Evolutionary conservation across 108 stramenopile species (phyloP).

Genomic region (Cyclotella kingstonii): DNA sequence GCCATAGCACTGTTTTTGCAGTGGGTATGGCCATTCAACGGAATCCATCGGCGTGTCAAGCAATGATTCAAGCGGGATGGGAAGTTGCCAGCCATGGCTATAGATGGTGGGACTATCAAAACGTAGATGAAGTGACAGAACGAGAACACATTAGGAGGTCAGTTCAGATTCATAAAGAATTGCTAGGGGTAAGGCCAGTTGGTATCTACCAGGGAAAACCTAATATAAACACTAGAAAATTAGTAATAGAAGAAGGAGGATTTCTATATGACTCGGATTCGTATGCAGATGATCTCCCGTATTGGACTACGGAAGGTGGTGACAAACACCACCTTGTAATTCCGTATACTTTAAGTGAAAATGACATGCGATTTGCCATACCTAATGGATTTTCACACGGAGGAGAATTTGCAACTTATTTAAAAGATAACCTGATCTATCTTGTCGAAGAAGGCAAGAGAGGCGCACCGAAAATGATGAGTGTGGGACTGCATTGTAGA

Average conservation of each 20-base stretch:
- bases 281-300: conserved; percentile 92
- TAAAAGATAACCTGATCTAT: conserved; percentile 75
- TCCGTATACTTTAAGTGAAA: conserved; percentile 91
- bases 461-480: conserved; percentile 92
- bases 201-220: conserved; percentile 96
- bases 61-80: conserved; percentile 85
- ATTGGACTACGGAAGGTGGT: conserved; percentile 83
- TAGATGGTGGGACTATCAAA: conserved; percentile 93
- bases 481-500: conserved; percentile 90
- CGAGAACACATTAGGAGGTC: conserved; percentile 86
- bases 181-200: conserved; percentile 83
- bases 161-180: conserved; percentile 80
- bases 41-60: conserved; percentile 70
- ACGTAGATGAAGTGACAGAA: conserved; percentile 80
- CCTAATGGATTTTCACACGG: conserved; percentile 83
- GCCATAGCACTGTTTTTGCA: conserved; percentile 83
- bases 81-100: conserved; percentile 92
- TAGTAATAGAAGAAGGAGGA: conserved; percentile 90
- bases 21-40: conserved; percentile 93
- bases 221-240: conserved; percentile 66
- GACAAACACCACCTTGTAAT: conserved; percentile 82
- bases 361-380: conserved; percentile 92
- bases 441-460: conserved; percentile 81
- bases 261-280: conserved; percentile 93
- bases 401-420: conserved; percentile 74